Percentiles rank a stretch among this genome's conserved stretches.
Conservation (phyloP, 768 basidiomycete genomes). For the Termitomyces bulborhizus region DNA sequence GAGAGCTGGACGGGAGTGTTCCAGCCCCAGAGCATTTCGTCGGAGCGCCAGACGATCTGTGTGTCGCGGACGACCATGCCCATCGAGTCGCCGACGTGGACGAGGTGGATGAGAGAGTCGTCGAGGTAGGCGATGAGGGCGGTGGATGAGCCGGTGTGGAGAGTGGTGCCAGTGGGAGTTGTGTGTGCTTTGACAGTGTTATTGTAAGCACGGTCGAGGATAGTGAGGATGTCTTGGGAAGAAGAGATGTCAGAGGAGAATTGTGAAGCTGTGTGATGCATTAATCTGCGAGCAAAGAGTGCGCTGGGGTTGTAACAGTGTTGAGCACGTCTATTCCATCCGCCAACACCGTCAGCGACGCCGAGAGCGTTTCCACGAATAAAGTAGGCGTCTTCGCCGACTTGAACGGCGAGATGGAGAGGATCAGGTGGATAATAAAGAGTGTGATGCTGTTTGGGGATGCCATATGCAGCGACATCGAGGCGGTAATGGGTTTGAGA, state of each 20-base stretch:
- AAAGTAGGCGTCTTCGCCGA: constrained; percentile 93
- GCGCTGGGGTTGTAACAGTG: constrained; percentile 24
- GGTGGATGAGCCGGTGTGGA: constrained; percentile 60
- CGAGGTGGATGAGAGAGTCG: constrained; percentile 55
- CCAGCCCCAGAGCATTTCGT: constrained; percentile 88
- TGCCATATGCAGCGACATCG: constrained; percentile 80
- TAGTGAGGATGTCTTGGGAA: constrained; percentile 52
- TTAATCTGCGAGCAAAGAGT: constrained; percentile 70
- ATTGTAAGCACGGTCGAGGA: constrained; percentile 67
- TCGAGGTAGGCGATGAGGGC: constrained; percentile 63
- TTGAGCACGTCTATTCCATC: constrained; percentile 44
- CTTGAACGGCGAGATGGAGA: constrained; percentile 55
- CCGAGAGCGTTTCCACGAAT: constrained; percentile 82
- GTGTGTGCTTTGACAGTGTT: constrained; percentile 59
- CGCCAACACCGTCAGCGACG: constrained; percentile 93
- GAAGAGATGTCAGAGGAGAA: constrained; percentile 41
- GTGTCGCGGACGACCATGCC: constrained; percentile 79
- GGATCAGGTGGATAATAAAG: constrained; percentile 23
- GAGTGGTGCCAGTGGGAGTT: constrained; percentile 26
- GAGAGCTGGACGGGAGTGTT: constrained; percentile 45
- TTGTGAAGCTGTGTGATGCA: constrained; percentile 79
- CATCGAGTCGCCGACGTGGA: constrained; percentile 86
- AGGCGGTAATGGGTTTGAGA: constrained; percentile 30
- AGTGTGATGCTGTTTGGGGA: constrained; percentile 51
- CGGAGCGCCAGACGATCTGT: constrained; percentile 75